These are phyloP conservation scores for Cystobasidiopsis lactophilus DNA, from an alignment of 768 basidiomycete species.

Conservation along the genomic window DNA sequence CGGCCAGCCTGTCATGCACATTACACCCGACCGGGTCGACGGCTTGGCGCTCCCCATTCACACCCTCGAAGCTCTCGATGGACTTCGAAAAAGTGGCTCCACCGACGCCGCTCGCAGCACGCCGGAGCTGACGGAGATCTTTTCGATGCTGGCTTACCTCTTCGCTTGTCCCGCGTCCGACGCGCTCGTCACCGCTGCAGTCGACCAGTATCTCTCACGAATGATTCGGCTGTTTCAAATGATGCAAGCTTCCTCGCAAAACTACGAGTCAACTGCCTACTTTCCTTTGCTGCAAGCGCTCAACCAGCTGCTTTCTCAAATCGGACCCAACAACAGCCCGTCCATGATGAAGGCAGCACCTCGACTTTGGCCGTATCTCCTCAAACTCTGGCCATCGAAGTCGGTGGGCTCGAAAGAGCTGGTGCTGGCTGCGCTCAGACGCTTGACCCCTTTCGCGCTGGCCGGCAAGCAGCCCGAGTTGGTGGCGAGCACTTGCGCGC, in stretches of 20 bases:
- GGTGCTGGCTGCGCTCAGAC: slow-evolving; percentile 43
- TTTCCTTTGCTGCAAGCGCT: slow-evolving; percentile 49
- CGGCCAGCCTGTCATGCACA: slow-evolving; percentile 7
- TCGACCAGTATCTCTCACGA: slow-evolving; percentile 35
- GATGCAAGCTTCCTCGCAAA: slow-evolving; percentile 28
- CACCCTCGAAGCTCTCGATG: background rate
- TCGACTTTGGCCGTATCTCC: slow-evolving; percentile 39
- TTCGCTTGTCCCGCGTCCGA: slow-evolving; percentile 40
- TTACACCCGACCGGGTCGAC: background rate
- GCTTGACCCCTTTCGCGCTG: background rate
- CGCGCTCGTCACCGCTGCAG: slow-evolving; percentile 28
- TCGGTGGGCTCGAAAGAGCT: slow-evolving; percentile 54
- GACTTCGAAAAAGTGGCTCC: too few species aligned
- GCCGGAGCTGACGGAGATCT: slow-evolving; percentile 35
- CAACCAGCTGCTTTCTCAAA: slow-evolving; percentile 44
- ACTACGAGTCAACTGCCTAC: slow-evolving; percentile 50
- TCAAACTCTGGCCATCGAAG: slow-evolving; percentile 58
- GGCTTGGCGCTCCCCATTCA: background rate
- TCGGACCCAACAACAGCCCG: slow-evolving; percentile 51
- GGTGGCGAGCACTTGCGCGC: background rate
- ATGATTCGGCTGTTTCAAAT: slow-evolving; percentile 40
- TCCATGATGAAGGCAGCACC: slow-evolving; percentile 41
- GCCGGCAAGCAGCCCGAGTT: background rate
- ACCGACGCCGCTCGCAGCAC: background rate
- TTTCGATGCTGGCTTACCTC: slow-evolving; percentile 39